Evolutionary conservation across 164 flowering plant species (phyloP), one percentile per base, ranked within the genome.

Genomic region (Hamamelis virginiana): DNA sequence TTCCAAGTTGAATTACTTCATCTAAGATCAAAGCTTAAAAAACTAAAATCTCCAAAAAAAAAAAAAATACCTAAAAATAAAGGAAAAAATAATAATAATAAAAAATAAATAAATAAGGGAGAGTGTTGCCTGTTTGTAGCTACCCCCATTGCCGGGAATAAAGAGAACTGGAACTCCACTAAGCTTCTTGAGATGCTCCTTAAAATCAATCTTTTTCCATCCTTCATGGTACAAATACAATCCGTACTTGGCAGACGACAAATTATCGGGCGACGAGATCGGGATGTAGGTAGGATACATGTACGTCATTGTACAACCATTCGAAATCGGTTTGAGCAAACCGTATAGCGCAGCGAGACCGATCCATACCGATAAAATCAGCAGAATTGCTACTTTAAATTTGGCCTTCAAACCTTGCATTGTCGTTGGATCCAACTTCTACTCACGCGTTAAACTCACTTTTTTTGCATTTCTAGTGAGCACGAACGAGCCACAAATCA

Each of bases 271-370:
- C 0, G 80, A 58, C 4, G 96, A 72, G 9, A 95, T 79, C 0
- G 99, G 99, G 46, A 96, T 83, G 69, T 96, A 96, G 0, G 91
- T 93, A 0, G 99, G 99, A 74, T 93, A 91, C 98, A 96, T 96
- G 69, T 96, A 96, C 0, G 98, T 96, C 99, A 96, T 96, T 4
- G 68, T 68, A 79, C 99, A 96, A 1, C 97, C 96, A 80, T 89
- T 90, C 0, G 89, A 76, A 52, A 87, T 71, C 5, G 98, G 96
- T 63, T 77, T 90, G 43, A 90, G 43, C 74, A 95, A 71, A 15
- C 82, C 86, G 62, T 82, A 90, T 13, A 90, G 33, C 45, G 88
- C 91, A 13, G 81, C 81, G 21, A 90, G 59, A 18, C 82, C 81
- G 55, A 88, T 70, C 79, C 87, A 81, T 43, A 85, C 18, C 14